A percentile compares a stretch with the other conserved stretches of the same genome.
These are phyloP conservation scores for Metschnikowia colocasiae DNA, from an alignment of 805 yeast genomes.

Conservation along the genomic window DNA sequence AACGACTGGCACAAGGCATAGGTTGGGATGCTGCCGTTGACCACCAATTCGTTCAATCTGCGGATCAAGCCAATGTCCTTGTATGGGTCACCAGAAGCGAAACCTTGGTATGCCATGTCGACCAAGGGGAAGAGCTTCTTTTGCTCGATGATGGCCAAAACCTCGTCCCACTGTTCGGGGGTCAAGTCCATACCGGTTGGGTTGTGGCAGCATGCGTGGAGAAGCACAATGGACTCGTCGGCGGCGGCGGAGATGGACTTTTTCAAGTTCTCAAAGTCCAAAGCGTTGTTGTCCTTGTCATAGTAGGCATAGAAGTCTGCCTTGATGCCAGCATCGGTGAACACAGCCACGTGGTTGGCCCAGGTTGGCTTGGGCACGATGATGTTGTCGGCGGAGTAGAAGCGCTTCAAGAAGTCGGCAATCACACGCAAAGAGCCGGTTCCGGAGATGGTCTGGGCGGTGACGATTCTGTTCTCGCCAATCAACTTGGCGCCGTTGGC, in stretches of 20 bases:
- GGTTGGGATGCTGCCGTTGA: slow-evolving; percentile 47
- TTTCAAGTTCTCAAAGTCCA: slow-evolving; percentile 64
- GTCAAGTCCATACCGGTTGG: slow-evolving; percentile 96
- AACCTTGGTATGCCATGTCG: slow-evolving; percentile 95
- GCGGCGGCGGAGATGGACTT: slow-evolving; percentile 53
- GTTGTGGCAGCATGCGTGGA: slow-evolving; percentile 96
- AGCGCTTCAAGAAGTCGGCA: slow-evolving; percentile 67
- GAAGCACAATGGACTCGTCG: slow-evolving; percentile 60
- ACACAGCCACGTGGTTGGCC: slow-evolving; percentile 88
- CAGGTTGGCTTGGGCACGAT: slow-evolving; percentile 87
- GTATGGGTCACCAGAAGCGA: slow-evolving; percentile 79
- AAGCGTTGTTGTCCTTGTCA: slow-evolving; percentile 54
- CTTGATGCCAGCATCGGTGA: slow-evolving; percentile 66
- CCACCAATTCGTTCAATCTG: slow-evolving; percentile 46
- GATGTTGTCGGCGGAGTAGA: slow-evolving; percentile 53
- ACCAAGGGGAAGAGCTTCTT: slow-evolving; percentile 72
- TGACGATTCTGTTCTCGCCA: slow-evolving; percentile 62
- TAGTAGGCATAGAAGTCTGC: slow-evolving; percentile 68
- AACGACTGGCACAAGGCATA: slow-evolving; percentile 50
- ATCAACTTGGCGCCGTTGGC: slow-evolving; percentile 53
- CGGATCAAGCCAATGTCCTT: slow-evolving; percentile 56
- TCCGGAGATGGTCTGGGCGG: slow-evolving; percentile 89
- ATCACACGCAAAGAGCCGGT: slow-evolving; percentile 91
- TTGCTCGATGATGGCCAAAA: slow-evolving; percentile 57
- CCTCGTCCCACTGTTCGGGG: slow-evolving; percentile 72